Percentiles rank a stretch among this genome's conserved stretches.
Conservation (phyloP, 768 basidiomycete species). For the Erythrobasidium yunnanense region DNA sequence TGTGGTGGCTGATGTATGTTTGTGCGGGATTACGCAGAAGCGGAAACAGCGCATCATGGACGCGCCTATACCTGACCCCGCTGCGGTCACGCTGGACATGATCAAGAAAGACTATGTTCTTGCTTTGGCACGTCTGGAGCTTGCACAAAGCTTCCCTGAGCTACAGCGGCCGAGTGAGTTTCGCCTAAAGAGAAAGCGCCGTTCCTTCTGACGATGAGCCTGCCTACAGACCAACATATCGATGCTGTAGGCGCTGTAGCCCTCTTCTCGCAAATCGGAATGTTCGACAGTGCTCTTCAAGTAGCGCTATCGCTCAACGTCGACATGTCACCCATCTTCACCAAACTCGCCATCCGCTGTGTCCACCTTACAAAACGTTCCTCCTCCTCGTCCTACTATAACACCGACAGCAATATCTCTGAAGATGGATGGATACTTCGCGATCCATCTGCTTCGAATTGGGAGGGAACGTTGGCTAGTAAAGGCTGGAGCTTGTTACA, state of each 20-base stretch:
- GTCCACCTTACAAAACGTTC: constrained; percentile 51
- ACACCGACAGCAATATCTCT: too few species aligned
- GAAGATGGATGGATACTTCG: constrained; percentile 72
- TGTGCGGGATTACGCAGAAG: too few species aligned
- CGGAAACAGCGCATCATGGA: constrained; percentile 42
- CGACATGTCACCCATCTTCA: constrained; percentile 80
- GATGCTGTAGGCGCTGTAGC: constrained; percentile 54
- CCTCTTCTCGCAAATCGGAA: constrained; percentile 63
- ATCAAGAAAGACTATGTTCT: constrained; percentile 63
- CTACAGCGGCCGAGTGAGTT: constrained; percentile 53
- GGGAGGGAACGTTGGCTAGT: constrained; percentile 68
- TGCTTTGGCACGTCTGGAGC: constrained; percentile 63
- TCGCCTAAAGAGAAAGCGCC: not conserved
- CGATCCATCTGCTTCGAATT: constrained; percentile 60
- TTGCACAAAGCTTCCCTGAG: constrained; percentile 57
- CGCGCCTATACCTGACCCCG: constrained; percentile 47
- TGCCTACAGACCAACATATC: constrained; percentile 38
- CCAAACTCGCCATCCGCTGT: constrained; percentile 64
- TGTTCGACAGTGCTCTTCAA: constrained; percentile 67
- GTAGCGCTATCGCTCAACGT: constrained; percentile 63
- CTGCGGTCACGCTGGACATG: constrained; percentile 68
- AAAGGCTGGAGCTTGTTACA: constrained; percentile 83
- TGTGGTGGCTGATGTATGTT: constrained; percentile 11
- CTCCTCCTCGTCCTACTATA: not conserved
- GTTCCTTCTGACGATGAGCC: not conserved